These are phyloP conservation scores for Letharia lupina DNA, from an alignment of 495 filamentous ascomycete genomes.

Conservation along the genomic window DNA sequence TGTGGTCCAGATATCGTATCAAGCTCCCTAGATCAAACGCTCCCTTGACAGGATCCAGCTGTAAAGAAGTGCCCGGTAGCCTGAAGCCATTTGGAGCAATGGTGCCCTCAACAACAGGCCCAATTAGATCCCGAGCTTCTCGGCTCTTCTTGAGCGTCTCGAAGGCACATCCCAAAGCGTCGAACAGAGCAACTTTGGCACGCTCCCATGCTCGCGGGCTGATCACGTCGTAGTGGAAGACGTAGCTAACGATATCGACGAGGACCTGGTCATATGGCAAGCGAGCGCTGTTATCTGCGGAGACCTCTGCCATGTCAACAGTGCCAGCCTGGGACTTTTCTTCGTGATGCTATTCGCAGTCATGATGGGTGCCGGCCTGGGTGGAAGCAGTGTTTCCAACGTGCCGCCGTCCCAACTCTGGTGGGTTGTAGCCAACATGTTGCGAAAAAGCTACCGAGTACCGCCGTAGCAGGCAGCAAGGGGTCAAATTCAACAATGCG, in stretches of 20 bases:
- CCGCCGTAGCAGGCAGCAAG: too few relatives aligned
- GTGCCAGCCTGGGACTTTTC: too few relatives aligned
- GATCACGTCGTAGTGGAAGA: constrained; percentile 24
- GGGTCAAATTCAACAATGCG: too few relatives aligned
- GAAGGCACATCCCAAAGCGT: constrained; percentile 35
- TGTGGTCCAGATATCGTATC: constrained; percentile 41
- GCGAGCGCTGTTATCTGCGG: constrained; percentile 1
- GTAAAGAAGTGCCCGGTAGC: constrained; percentile 33
- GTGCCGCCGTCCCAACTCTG: too few relatives aligned
- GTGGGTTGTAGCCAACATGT: too few relatives aligned
- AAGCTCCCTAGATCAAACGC: constrained; percentile 37
- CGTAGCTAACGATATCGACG: constrained; percentile 27
- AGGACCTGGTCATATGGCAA: constrained; percentile 25
- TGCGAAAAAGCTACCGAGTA: too few relatives aligned
- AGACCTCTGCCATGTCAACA: too few relatives aligned
- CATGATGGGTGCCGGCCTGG: too few relatives aligned
- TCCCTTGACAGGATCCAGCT: constrained; percentile 34
- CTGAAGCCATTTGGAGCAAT: constrained; percentile 31
- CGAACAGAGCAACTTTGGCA: constrained; percentile 32
- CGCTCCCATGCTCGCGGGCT: constrained; percentile 20
- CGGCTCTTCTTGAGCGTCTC: constrained; percentile 27
- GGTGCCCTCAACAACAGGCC: constrained; percentile 24
- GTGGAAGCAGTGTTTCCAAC: too few relatives aligned
- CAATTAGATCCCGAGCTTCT: constrained; percentile 26
- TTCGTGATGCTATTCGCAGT: too few relatives aligned